phyloP scores from a whole-genome alignment of 1,139 yeast species.

The Taiozyma onychis region DNA sequence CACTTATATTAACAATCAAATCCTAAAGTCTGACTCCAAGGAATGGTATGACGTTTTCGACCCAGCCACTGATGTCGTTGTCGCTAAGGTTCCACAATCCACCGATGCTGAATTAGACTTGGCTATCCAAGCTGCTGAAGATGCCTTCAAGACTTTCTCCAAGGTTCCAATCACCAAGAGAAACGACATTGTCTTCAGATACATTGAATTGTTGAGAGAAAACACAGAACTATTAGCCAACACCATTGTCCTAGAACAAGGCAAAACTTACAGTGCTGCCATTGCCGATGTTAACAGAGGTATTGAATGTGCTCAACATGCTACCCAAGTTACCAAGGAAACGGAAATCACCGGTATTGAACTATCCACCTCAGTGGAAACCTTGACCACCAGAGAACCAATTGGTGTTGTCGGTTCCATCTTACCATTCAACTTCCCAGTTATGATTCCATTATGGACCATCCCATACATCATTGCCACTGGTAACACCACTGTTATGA shows the following conservation, averaged over 20 bases:
- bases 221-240: constrained; percentile 71
- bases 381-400: constrained; percentile 65
- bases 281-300: constrained; percentile 78
- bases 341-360: constrained; percentile 63
- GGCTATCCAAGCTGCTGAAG: constrained; percentile 62
- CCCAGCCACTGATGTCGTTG: constrained; percentile 68
- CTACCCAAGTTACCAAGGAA: constrained; percentile 56
- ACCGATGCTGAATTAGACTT: constrained; percentile 61
- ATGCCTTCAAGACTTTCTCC: constrained; percentile 57
- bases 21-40: constrained; percentile 47
- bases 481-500: constrained; percentile 71
- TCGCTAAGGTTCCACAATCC: constrained; percentile 67
- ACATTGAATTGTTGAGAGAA: constrained; percentile 58
- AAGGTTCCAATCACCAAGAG: constrained; percentile 58
- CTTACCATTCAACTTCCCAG: constrained; percentile 74
- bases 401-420: constrained; percentile 65
- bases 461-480: constrained; percentile 71
- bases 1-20: constrained; percentile 50
- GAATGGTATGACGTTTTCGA: constrained; percentile 72
- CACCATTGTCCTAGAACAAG: constrained; percentile 73
- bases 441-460: constrained; percentile 85
- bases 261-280: constrained; percentile 75
- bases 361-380: constrained; percentile 73
- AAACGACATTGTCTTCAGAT: constrained; percentile 72
- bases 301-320: constrained; percentile 69